These are phyloP conservation scores for Zea luxurians DNA, from an alignment of 176 grass and related monocot species.

Conservation along the genomic window DNA sequence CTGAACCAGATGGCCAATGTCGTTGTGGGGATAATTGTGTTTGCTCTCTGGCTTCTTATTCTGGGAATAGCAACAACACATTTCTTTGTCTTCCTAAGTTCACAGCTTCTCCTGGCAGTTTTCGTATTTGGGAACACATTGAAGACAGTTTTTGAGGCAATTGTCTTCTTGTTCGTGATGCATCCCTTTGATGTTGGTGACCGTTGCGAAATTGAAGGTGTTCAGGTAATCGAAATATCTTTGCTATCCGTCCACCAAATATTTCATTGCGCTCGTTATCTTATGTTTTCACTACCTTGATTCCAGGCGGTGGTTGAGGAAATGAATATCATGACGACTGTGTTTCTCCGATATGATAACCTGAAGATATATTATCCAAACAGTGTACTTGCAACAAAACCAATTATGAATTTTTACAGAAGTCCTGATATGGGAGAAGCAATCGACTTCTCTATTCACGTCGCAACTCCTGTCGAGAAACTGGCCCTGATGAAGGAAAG, in stretches of 20 bases:
- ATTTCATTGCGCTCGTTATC: neutral
- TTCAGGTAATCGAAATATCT: slow-evolving; percentile 40
- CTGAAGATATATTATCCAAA: slow-evolving; percentile 77
- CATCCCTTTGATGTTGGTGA: slow-evolving; percentile 83
- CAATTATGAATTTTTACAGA: slow-evolving; percentile 65
- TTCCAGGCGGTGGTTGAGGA: slow-evolving; percentile 67
- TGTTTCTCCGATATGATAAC: slow-evolving; percentile 64
- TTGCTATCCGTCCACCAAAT: neutral
- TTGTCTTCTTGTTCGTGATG: slow-evolving; percentile 67
- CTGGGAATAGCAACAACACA: slow-evolving; percentile 59
- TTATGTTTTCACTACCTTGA: slow-evolving; percentile 8
- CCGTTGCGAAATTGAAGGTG: slow-evolving; percentile 58
- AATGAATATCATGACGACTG: slow-evolving; percentile 71
- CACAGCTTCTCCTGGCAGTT: slow-evolving; percentile 66
- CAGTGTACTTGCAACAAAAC: slow-evolving; percentile 60
- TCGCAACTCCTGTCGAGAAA: slow-evolving; percentile 60
- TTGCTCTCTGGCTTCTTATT: slow-evolving; percentile 59
- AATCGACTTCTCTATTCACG: slow-evolving; percentile 64
- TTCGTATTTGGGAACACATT: slow-evolving; percentile 78
- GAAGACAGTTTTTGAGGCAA: slow-evolving; percentile 71
- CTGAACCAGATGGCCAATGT: slow-evolving; percentile 57
- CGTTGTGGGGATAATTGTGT: slow-evolving; percentile 52
- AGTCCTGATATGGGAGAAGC: slow-evolving; percentile 75
- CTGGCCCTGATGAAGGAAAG: slow-evolving; percentile 58
- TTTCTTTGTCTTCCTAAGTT: slow-evolving; percentile 63